These are phyloP conservation scores for Lophiotrema nucula DNA, from an alignment of 495 filamentous ascomycete species.

Conservation along the genomic window DNA sequence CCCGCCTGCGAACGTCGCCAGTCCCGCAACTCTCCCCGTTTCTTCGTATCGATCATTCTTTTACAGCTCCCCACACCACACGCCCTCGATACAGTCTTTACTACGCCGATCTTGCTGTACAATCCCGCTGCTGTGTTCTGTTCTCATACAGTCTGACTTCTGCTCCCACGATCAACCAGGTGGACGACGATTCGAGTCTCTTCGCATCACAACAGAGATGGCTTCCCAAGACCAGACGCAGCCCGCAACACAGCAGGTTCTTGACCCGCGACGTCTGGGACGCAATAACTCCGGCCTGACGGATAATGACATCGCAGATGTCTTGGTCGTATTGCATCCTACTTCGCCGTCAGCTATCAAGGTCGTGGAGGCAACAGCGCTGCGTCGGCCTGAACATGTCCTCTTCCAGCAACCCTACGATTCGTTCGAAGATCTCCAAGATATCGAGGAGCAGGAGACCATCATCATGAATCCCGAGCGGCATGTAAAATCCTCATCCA, in stretches of 20 bases:
- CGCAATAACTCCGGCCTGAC: conserved; percentile 73
- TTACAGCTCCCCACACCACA: background rate
- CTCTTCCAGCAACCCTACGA: conserved; percentile 37
- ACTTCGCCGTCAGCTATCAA: conserved; percentile 66
- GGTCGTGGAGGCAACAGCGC: conserved; percentile 59
- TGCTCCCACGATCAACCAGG: too few relatives aligned
- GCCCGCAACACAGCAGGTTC: conserved; percentile 74
- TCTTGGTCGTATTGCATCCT: conserved; percentile 86
- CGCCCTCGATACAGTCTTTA: background rate
- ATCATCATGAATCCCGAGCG: conserved; percentile 44
- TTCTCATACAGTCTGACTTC: too few relatives aligned
- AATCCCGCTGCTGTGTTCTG: too few relatives aligned
- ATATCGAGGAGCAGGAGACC: conserved; percentile 52
- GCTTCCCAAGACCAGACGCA: conserved; percentile 49
- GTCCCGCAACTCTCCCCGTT: too few relatives aligned
- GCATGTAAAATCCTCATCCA: conserved; percentile 21
- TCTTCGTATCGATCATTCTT: too few relatives aligned
- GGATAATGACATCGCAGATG: conserved; percentile 78
- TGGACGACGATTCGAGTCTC: background rate
- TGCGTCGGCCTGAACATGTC: conserved; percentile 57
- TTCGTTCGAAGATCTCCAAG: conserved; percentile 28
- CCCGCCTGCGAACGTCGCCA: too few relatives aligned
- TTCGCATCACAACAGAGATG: conserved; percentile 24
- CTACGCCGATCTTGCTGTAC: too few relatives aligned
- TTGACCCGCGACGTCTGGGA: conserved; percentile 76